A percentile compares a stretch with the other conserved stretches of the same genome.
Evolutionary conservation across 2,329 filamentous ascomycete genomes (phyloP).

Genomic region (Aureobasidium mangrovei): DNA sequence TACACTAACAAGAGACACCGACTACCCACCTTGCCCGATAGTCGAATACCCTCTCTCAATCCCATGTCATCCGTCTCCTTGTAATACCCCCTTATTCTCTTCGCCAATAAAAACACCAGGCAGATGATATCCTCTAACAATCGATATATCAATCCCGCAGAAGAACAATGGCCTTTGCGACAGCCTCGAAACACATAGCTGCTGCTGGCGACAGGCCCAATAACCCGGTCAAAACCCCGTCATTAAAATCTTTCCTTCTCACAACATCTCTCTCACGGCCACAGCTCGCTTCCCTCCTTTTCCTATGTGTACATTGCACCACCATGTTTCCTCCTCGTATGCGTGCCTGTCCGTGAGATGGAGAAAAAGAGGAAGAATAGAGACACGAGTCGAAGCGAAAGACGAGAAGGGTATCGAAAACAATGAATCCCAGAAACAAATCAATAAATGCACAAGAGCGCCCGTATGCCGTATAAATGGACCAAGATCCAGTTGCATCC

Average conservation of each 20-base stretch:
- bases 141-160: background rate
- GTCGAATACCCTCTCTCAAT: background rate
- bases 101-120: constrained; percentile 1
- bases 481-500: background rate
- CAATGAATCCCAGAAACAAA: background rate
- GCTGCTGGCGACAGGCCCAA: background rate
- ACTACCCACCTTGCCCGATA: too few species aligned
- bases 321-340: background rate
- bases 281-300: background rate
- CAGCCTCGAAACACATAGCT: background rate
- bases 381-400: constrained; percentile 13
- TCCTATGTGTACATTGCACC: constrained; percentile 1
- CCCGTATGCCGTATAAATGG: too few species aligned
- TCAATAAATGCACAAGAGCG: background rate
- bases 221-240: background rate
- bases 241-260: background rate
- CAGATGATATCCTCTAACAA: constrained; percentile 3
- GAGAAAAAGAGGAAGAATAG: background rate
- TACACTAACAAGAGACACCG: background rate
- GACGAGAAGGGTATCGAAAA: constrained; percentile 13
- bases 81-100: background rate
- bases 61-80: background rate
- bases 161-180: background rate
- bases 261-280: background rate
- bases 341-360: background rate